These are phyloP conservation scores for Phytophthora palmivora DNA, from an alignment of 352 stramenopile species.

Conservation along the genomic window DNA sequence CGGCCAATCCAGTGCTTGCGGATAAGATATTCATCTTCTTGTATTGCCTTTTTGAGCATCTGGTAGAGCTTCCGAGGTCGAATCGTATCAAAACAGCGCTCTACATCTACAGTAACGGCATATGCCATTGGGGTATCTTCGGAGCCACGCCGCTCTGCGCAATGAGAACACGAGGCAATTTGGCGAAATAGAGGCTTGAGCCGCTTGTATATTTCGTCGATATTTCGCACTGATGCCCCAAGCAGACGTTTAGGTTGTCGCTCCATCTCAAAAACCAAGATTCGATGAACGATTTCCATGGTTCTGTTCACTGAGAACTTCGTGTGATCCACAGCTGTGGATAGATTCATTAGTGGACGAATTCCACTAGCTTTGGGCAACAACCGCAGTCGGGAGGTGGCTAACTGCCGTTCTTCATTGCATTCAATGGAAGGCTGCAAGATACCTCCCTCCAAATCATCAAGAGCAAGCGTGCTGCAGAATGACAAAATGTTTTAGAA, in stretches of 20 bases:
- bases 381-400: constrained; percentile 62
- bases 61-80: constrained; percentile 66
- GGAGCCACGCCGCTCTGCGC: constrained; percentile 21
- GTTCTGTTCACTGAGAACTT: constrained; percentile 64
- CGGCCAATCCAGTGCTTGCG: constrained; percentile 79
- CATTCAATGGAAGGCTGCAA: constrained; percentile 34
- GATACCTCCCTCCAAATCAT: constrained; percentile 56
- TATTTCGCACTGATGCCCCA: constrained; percentile 64
- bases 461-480: constrained; percentile 51
- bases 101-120: constrained; percentile 77
- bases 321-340: constrained; percentile 33
- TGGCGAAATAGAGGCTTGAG: constrained; percentile 54
- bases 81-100: constrained; percentile 86
- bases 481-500: constrained; percentile 6
- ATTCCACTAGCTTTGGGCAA: constrained; percentile 73
- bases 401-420: constrained; percentile 36
- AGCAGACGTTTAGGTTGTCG: constrained; percentile 58
- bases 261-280: constrained; percentile 69
- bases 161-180: constrained; percentile 43
- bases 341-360: constrained; percentile 84
- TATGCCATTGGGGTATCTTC: constrained; percentile 41
- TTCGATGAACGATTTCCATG: constrained; percentile 64
- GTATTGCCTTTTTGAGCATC: constrained; percentile 66
- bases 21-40: constrained; percentile 80
- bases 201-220: constrained; percentile 71